Evolutionary conservation across 495 filamentous ascomycete genomes (phyloP).

Genomic region (Rhypophila decipiens): DNA sequence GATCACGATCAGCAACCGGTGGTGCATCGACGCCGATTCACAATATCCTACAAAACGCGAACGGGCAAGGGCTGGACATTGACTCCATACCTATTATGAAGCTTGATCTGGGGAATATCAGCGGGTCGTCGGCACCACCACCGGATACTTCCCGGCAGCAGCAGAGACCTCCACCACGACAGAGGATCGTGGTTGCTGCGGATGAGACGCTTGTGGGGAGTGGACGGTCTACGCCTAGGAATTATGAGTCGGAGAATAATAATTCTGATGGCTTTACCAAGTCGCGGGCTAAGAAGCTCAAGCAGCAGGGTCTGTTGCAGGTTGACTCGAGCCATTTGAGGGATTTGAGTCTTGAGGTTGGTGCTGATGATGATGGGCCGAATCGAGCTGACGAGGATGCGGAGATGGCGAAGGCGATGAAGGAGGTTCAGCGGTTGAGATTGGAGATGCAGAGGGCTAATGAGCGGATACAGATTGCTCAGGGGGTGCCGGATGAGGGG

Average conservation of each 20-base stretch:
- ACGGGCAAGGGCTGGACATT: constrained; percentile 73
- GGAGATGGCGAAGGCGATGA: constrained; percentile 79
- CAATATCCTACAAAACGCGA: constrained; percentile 59
- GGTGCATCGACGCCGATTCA: constrained; percentile 61
- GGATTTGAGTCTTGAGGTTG: constrained; percentile 52
- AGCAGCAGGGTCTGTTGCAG: constrained; percentile 55
- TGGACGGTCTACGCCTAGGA: constrained; percentile 36
- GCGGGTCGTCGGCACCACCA: constrained; percentile 6
- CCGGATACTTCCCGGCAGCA: constrained; percentile 3
- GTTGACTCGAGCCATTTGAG: constrained; percentile 79
- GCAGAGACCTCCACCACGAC: constrained; percentile 26
- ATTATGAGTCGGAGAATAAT: constrained; percentile 41
- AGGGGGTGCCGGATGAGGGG: constrained; percentile 64
- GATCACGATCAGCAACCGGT: constrained; percentile 19
- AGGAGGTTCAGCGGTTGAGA: constrained; percentile 75
- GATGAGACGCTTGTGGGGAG: constrained; percentile 52
- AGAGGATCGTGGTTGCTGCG: constrained; percentile 52
- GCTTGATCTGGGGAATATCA: constrained; percentile 59
- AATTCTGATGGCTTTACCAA: constrained; percentile 29
- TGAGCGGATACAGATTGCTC: constrained; percentile 67
- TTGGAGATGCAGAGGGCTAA: constrained; percentile 88
- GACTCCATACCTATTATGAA: constrained; percentile 95
- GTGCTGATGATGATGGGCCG: constrained; percentile 26
- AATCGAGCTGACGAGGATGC: constrained; percentile 57
- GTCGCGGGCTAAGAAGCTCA: constrained; percentile 34